phyloP scores from a whole-genome alignment of 345 rosid species.

The Psidium guajava region DNA sequence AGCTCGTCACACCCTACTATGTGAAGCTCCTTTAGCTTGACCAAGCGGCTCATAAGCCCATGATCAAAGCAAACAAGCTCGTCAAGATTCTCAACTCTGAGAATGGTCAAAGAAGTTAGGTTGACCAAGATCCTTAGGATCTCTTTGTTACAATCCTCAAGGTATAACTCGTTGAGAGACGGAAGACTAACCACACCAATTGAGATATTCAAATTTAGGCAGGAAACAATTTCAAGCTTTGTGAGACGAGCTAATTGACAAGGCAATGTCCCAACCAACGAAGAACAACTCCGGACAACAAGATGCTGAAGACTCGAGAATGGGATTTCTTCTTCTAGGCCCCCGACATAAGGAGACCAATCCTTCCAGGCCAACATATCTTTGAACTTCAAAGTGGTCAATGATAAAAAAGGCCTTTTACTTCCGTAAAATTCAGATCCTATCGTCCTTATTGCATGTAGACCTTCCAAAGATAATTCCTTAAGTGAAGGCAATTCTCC shows the following conservation, averaged over 20 bases:
- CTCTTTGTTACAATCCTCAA: background rate
- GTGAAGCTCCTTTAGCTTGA: background rate
- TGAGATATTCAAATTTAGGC: background rate
- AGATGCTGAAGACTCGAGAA: background rate
- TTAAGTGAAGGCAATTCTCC: background rate
- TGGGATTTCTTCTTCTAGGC: background rate
- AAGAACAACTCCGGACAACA: rapidly evolving
- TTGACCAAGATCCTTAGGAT: background rate
- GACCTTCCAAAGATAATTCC: background rate
- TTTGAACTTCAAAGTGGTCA: background rate
- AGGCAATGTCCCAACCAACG: background rate
- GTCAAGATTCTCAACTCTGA: background rate
- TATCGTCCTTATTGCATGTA: background rate
- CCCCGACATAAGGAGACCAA: background rate
- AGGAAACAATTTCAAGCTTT: background rate
- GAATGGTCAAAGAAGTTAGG: background rate
- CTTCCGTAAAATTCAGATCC: background rate
- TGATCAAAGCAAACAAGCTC: background rate
- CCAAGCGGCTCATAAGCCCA: background rate
- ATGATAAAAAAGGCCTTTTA: background rate
- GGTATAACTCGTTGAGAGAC: background rate
- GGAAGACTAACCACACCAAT: rapidly evolving
- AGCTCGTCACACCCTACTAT: background rate
- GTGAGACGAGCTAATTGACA: background rate
- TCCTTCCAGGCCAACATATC: background rate